Evolutionary conservation across 2,329 filamentous ascomycete genomes (phyloP), one percentile per base, ranked within the genome.

Genomic region (Plenodomus lindquistii): DNA sequence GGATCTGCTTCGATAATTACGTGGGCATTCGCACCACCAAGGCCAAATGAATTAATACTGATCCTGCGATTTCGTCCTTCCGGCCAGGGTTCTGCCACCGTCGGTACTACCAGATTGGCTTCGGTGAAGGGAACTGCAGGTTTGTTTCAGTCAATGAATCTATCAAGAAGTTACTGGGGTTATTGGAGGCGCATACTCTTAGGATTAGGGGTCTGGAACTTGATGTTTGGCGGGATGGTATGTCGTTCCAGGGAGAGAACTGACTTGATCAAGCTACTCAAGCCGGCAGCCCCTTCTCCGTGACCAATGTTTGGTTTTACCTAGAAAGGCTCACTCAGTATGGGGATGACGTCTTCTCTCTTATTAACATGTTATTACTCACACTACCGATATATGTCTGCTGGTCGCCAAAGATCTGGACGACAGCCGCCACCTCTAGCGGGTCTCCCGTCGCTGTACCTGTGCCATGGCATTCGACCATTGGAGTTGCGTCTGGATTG

Each of bases 381-480:
- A n/a, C n/a, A n/a, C n/a, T n/a, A n/a, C n/a, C n/a, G n/a, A n/a
- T n/a, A n/a, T n/a, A n/a, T n/a, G n/a, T n/a, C n/a, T n/a, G n/a
- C n/a, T n/a, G n/a, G n/a, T n/a, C n/a, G n/a, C n/a, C n/a, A n/a
- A n/a, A n/a, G n/a, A n/a, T n/a, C n/a, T n/a, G n/a, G n/a, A n/a
- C n/a, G n/a, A n/a, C n/a, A n/a, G 54, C 57, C 20, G 19, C 24
- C 0, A 49, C 54, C 37, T 70, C 66, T 3, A 63, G 50, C 0
- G 59, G 56, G 37, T 67, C 62, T 3, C 83, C 81, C 2, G 77
- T 80, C 35, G 77, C 74, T 0, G 82, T 85, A 2, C 82, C 82
- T 3, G 63, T 63, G 4, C 56, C 59, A 46, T 76, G 74, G 2
- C 64, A 66, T 50, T 76, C 73, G 3, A 74, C 57, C 19, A 67